These are phyloP conservation scores for Xylariales sp. DNA, from an alignment of 2,329 filamentous ascomycete species.

Conservation along the genomic window DNA sequence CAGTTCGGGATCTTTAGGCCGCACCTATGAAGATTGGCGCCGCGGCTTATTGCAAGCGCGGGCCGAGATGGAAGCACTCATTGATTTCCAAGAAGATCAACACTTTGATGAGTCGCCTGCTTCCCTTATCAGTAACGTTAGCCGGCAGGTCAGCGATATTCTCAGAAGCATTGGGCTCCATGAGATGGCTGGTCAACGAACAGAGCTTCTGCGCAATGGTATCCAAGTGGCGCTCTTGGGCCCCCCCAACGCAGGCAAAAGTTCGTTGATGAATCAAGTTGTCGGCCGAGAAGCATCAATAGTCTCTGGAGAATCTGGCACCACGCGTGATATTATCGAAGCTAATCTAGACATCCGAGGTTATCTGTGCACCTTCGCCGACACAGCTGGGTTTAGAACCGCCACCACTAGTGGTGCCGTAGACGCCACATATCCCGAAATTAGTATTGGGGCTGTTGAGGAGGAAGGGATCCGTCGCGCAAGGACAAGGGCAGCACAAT, in stretches of 20 bases:
- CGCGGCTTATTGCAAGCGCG: conserved; percentile 80
- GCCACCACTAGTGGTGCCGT: conserved; percentile 38
- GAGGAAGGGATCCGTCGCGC: conserved; percentile 91
- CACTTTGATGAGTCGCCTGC: conserved; percentile 90
- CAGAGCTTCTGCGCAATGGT: conserved; percentile 85
- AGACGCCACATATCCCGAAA: conserved; percentile 36
- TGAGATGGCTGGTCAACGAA: conserved; percentile 80
- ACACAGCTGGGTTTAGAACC: conserved; percentile 88
- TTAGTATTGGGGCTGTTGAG: conserved; percentile 77
- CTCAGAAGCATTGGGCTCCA: conserved; percentile 73
- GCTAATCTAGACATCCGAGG: conserved; percentile 89
- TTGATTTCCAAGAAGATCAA: conserved; percentile 97
- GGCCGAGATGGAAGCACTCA: conserved; percentile 92
- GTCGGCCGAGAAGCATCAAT: conserved; percentile 95
- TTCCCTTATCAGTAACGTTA: conserved; percentile 77
- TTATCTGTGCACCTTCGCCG: conserved; percentile 92
- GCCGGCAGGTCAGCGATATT: conserved; percentile 70
- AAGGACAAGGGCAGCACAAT: conserved; percentile 80
- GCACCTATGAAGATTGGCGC: conserved; percentile 86
- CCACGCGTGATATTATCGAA: conserved; percentile 93
- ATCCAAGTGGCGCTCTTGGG: conserved; percentile 89
- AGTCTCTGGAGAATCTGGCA: conserved; percentile 91
- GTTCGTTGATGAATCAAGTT: conserved; percentile 88
- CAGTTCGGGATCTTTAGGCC: conserved; percentile 74
- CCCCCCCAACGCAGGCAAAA: conserved; percentile 94